phyloP scores from a whole-genome alignment of 1,284 basidiomycete genomes.

The Rhodotorula sp. region DNA sequence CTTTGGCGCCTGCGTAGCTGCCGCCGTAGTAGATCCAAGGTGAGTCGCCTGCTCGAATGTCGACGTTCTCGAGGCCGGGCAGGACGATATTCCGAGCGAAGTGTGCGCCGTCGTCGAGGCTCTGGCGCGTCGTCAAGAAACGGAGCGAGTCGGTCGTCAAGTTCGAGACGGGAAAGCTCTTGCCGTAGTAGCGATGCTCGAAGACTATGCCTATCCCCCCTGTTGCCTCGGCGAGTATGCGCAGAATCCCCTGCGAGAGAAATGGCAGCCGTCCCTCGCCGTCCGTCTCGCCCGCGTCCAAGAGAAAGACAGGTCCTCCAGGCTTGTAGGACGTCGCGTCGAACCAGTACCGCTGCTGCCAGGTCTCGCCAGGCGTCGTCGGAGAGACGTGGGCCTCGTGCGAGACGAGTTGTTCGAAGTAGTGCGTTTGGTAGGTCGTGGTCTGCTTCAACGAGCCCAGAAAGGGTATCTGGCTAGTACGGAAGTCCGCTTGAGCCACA shows the following conservation, averaged over 20 bases:
- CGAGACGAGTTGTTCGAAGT: constrained; percentile 39
- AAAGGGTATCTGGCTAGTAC: neutral
- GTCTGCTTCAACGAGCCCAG: neutral
- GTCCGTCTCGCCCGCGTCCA: constrained; percentile 49
- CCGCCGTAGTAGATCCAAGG: constrained; percentile 94
- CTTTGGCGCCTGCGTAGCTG: constrained; percentile 82
- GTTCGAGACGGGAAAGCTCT: constrained; percentile 73
- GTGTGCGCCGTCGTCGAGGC: constrained; percentile 85
- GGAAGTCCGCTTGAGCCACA: neutral
- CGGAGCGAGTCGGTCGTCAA: constrained; percentile 60
- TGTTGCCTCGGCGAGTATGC: constrained; percentile 77
- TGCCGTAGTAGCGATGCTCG: constrained; percentile 85
- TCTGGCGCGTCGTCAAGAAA: constrained; percentile 84
- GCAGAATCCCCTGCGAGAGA: constrained; percentile 64
- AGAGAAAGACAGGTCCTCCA: constrained; percentile 54
- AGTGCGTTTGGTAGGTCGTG: constrained; percentile 1
- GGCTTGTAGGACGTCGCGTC: constrained; percentile 75
- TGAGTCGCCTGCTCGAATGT: constrained; percentile 54
- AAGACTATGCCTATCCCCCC: constrained; percentile 75
- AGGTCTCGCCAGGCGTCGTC: constrained; percentile 19
- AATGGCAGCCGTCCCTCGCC: constrained; percentile 43
- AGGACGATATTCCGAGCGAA: constrained; percentile 82
- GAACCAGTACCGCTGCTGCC: constrained; percentile 63
- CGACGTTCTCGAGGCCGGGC: constrained; percentile 64
- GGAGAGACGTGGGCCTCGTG: constrained; percentile 22